Evolutionary conservation across 176 grass and related monocot species (phyloP).

Genomic region (Tillandsia leiboldiana): DNA sequence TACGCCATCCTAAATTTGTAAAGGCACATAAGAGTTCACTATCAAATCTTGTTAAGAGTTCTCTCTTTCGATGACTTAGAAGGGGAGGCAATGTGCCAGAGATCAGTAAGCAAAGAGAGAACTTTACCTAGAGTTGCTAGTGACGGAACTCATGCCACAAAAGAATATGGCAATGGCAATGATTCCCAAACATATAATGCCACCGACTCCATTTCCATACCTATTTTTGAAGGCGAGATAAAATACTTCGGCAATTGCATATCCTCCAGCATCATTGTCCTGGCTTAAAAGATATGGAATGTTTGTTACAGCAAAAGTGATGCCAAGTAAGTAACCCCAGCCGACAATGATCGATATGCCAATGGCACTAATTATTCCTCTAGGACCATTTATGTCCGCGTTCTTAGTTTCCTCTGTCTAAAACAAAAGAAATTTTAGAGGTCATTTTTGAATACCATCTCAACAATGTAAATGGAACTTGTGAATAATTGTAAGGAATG

Average conservation of each 20-base stretch:
- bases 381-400: constrained; percentile 65
- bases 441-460: background rate
- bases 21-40: background rate
- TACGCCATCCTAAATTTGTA: constrained; percentile 53
- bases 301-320: constrained; percentile 76
- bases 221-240: constrained; percentile 72
- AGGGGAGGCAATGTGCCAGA: background rate
- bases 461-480: background rate
- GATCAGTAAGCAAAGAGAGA: background rate
- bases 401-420: constrained; percentile 88
- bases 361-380: constrained; percentile 78
- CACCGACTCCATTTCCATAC: constrained; percentile 55
- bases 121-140: constrained; percentile 72
- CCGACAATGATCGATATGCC: constrained; percentile 60
- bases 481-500: background rate
- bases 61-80: background rate
- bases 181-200: constrained; percentile 70
- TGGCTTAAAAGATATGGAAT: constrained; percentile 55
- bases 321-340: constrained; percentile 73
- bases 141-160: constrained; percentile 73
- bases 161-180: constrained; percentile 65
- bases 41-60: background rate
- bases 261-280: constrained; percentile 77
- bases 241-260: constrained; percentile 74
- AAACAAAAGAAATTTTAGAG: background rate